Percentiles rank a stretch among this genome's conserved stretches.
Conservation (phyloP, 257 asterid genomes). For the Solanum megistacrolobum region DNA sequence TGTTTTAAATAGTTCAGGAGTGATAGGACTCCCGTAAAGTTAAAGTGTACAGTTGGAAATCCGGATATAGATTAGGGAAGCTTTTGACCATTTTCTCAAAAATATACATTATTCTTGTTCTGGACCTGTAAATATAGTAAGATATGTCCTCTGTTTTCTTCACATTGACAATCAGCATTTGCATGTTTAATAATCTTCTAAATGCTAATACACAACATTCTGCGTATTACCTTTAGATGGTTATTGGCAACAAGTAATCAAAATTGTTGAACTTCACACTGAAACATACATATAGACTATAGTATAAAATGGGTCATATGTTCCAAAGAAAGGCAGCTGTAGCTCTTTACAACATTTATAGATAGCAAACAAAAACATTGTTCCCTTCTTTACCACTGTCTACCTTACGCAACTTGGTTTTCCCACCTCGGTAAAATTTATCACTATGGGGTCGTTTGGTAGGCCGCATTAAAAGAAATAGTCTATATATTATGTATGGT, state of each 20-base stretch:
- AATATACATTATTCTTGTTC: neutral
- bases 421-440: no score
- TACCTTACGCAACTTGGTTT: neutral
- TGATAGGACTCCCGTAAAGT: no score
- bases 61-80: no score
- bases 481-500: no score
- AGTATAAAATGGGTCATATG: neutral
- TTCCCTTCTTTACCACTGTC: neutral
- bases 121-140: neutral
- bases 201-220: neutral
- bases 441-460: no score
- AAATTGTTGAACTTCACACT: neutral
- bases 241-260: neutral
- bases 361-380: neutral
- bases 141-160: neutral
- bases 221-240: neutral
- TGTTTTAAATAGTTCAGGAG: no score
- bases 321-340: neutral
- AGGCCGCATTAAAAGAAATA: no score
- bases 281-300: neutral
- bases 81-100: no score
- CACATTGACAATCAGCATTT: neutral
- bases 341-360: neutral
- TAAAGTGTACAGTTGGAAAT: no score
- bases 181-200: neutral